A percentile compares a stretch with the other conserved stretches of the same genome.
Conservation (phyloP, 202 grass and related monocot genomes). For the Carex arenaria region DNA sequence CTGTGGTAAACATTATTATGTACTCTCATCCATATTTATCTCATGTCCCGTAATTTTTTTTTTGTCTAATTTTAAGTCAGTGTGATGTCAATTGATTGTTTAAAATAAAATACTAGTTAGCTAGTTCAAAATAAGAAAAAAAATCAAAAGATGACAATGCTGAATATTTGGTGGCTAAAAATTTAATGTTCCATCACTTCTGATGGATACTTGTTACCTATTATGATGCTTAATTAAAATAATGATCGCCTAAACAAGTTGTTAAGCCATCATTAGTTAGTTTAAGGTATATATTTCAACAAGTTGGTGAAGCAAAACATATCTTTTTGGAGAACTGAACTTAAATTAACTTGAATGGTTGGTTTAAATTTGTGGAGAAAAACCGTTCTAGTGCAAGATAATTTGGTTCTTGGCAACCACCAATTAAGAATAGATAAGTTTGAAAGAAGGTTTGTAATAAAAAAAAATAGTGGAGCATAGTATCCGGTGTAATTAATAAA, state of each 20-base stretch:
- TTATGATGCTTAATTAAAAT: conserved; percentile 8
- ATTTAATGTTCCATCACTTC: background rate
- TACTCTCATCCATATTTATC: background rate
- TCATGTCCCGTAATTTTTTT: background rate
- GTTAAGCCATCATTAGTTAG: conserved; percentile 17
- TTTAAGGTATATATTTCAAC: conserved; percentile 19
- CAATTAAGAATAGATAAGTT: background rate
- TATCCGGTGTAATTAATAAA: background rate
- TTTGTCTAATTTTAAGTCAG: background rate
- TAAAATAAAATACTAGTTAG: background rate
- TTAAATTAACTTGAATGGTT: background rate
- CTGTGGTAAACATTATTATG: background rate
- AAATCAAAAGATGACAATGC: background rate
- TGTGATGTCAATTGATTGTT: background rate
- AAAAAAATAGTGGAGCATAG: background rate
- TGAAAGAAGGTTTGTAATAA: background rate
- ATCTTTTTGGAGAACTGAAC: background rate
- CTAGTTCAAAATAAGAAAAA: background rate
- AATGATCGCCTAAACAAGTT: conserved; percentile 10
- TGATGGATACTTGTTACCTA: conserved; percentile 16
- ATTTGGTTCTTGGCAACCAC: background rate
- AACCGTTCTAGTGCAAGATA: background rate
- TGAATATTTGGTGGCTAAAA: background rate
- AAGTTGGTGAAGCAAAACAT: conserved; percentile 7
- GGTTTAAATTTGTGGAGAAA: conserved; percentile 5